Base-by-base conservation (phyloP, 768 basidiomycete species). In the Boletus pseudo-olivaceus region DNA sequence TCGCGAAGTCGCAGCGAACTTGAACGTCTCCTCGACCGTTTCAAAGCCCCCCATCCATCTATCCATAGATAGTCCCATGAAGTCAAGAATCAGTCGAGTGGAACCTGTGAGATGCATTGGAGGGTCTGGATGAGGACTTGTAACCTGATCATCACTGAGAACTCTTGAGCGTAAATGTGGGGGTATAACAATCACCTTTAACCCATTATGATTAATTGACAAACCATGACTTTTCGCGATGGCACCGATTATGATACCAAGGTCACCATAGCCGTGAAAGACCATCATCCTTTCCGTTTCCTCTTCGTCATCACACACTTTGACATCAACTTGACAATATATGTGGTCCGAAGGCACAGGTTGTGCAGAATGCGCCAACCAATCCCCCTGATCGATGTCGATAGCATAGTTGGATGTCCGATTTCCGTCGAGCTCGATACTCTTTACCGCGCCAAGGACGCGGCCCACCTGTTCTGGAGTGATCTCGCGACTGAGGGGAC, bases 341-440 rank as follows among this genome's bases (percentile, higher is more conserved):
- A 69, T 49, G 34, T 47, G 33, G 8, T 51, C 57, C 17, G 44
- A 50, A 14, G 54, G 57, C 30, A 35, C 33, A 12, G 55, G 47
- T 35, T 40, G 51, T 8, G 49, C 37, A 46, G 44, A 54, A 38
- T 53, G 40, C 47, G 27, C 40, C 32, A 46, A 49, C 69, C 76
- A 78, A 75, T 65, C 80, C 72, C 75, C 74, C 12, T 50, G 54
- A 19, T 61, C 55, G 8, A 83, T 59, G 17, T 72, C 75, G 42
- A 89, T 60, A 0, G 86, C 87, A 64, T 81, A 88, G 64, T 88
- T 82, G 33, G 83, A 83, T 4, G 82, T 84, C 32, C 80, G 73
- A 53, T 80, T 77, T 1, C 79, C 83, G 0, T 77, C 75, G 67
- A 77, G 67, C 27, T 75, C 72, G 15, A 81, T 75, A 43, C 75